Conservation (phyloP, 1,284 basidiomycete species). For the Gomphus bonarii region DNA sequence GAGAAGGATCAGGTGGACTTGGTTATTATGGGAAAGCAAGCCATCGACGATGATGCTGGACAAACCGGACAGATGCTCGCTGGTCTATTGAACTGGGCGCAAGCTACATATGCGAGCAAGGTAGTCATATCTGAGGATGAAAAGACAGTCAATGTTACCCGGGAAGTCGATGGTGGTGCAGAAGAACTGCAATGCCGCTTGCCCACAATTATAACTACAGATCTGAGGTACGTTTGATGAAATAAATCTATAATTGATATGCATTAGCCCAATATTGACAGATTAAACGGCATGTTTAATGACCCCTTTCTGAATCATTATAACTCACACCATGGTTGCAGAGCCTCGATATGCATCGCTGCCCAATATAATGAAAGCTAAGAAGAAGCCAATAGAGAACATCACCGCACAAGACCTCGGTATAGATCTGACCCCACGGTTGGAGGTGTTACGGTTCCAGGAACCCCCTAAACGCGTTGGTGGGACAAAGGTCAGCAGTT, state of each 20-base stretch:
- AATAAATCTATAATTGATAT: neutral
- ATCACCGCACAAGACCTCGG: conserved; percentile 73
- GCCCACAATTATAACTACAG: conserved; percentile 88
- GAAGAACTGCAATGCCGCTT: conserved; percentile 77
- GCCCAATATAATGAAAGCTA: conserved; percentile 97
- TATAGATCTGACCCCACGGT: conserved; percentile 69
- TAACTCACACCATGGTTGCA: conserved; percentile 20
- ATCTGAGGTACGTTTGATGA: conserved; percentile 59
- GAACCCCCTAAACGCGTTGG: conserved; percentile 90
- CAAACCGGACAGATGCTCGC: conserved; percentile 98
- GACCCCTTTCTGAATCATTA: neutral
- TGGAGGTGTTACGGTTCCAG: conserved; percentile 85
- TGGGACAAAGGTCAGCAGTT: conserved; percentile 69
- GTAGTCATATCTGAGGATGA: conserved; percentile 66
- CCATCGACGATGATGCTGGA: conserved; percentile 96
- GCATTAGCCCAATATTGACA: conserved; percentile 7
- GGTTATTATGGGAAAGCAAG: conserved; percentile 97
- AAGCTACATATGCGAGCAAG: conserved; percentile 93
- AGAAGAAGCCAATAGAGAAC: conserved; percentile 96
- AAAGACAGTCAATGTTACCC: conserved; percentile 64
- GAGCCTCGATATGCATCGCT: conserved; percentile 92
- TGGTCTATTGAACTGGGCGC: conserved; percentile 85
- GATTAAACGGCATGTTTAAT: conserved; percentile 23
- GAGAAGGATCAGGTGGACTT: conserved; percentile 60
- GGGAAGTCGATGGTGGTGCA: conserved; percentile 94